These are phyloP conservation scores for Emergomyces africanus DNA, from an alignment of 2,329 filamentous ascomycete species.

Conservation along the genomic window DNA sequence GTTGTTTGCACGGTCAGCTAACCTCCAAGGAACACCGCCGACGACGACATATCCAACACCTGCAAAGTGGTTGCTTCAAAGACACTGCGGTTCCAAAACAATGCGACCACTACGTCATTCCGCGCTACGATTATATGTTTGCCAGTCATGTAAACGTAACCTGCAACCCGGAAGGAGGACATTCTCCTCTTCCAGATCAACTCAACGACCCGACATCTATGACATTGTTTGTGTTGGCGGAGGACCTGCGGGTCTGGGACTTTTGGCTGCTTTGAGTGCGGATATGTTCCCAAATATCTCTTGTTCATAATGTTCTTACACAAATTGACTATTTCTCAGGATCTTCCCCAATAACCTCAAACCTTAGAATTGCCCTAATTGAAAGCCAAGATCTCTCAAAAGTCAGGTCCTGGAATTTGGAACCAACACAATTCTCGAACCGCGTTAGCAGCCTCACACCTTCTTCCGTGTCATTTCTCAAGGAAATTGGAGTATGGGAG, in stretches of 20 bases:
- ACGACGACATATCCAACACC: background rate
- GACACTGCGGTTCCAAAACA: background rate
- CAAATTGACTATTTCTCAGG: slow-evolving; percentile 37
- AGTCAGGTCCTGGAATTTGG: slow-evolving; percentile 52
- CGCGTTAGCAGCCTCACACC: slow-evolving; percentile 92
- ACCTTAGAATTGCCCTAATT: slow-evolving; percentile 73
- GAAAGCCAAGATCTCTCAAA: slow-evolving; percentile 77
- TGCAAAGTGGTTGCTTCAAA: background rate
- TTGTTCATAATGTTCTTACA: slow-evolving; percentile 2
- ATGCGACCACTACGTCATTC: slow-evolving; percentile 25
- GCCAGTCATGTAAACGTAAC: slow-evolving; percentile 26
- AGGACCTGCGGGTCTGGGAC: slow-evolving; percentile 75
- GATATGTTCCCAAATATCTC: slow-evolving; percentile 4
- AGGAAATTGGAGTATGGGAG: slow-evolving; percentile 72
- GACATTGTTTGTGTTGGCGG: slow-evolving; percentile 88
- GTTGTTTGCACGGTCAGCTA: slow-evolving; percentile 5
- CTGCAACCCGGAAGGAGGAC: slow-evolving; percentile 16
- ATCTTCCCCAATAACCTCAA: slow-evolving; percentile 59
- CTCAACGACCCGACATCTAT: slow-evolving; percentile 56
- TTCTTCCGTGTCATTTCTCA: slow-evolving; percentile 68
- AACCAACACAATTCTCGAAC: slow-evolving; percentile 67
- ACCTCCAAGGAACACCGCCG: too few relatives aligned
- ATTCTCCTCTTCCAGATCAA: slow-evolving; percentile 22
- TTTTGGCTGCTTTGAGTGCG: slow-evolving; percentile 63
- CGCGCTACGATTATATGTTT: slow-evolving; percentile 27